Base-by-base conservation (phyloP, 1,139 yeast genomes). In the Pneumocystis wakefieldiae region DNA sequence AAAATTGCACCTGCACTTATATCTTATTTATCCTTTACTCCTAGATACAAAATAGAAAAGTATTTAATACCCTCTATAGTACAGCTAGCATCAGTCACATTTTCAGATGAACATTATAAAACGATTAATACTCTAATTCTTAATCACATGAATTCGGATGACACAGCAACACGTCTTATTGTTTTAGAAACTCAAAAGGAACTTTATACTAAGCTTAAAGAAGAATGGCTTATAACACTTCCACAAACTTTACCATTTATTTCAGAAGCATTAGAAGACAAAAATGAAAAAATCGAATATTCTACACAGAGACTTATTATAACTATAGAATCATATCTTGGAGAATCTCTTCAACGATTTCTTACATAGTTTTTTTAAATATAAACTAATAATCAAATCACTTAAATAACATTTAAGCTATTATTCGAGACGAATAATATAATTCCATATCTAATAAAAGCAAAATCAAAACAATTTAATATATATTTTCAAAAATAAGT, bases 231-330 rank as follows among this genome's bases (percentile, higher is more conserved):
- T 67, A 77, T 86, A 53, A 81, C 87, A 78, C 80, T 92, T 71
- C 98, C 98, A 35, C 96, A 92, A 71, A 80, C 92, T 70, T 95
- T 94, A 67, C 99, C 99, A 58, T 81, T 89, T 67, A 88, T 92
- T 73, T 97, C 97, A 5, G 99, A 92, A 75, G 77, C 94, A 66
- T 79, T 92, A 67, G 98, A 92, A 73, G 97, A 91, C 73, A 97
- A 92, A 67, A 95, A 91, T 68, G 98, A 94, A 74, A 83, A 81
- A 61, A 96, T 94, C 38, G 98, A 92, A 74, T 74, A 83, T 72
- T 97, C 89, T 74, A 96, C 90, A 4, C 86, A 97, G 76, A 95
- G 95, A n/a, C 80, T 92, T 68, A 96, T 91, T 4, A 87, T 88
- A 70, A 96, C 87, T 12, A 86, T 92, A 66, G 98, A 92, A 73